A percentile compares a stretch with the other conserved stretches of the same genome.
These are phyloP conservation scores for Alternaria panax DNA, from an alignment of 2,329 filamentous ascomycete species.

Conservation along the genomic window DNA sequence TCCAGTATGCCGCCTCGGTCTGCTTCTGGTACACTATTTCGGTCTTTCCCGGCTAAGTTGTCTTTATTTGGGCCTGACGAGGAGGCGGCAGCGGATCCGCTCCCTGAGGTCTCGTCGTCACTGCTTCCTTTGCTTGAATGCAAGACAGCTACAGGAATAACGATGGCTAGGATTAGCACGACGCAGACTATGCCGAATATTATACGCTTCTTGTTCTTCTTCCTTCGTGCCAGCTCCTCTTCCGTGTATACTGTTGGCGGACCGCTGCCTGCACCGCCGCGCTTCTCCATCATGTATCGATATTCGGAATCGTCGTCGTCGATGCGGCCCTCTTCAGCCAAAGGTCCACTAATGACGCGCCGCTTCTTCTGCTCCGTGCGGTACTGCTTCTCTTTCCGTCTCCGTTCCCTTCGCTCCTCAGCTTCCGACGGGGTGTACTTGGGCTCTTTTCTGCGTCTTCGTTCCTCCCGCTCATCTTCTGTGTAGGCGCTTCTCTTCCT, in stretches of 20 bases:
- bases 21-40: conserved; percentile 57
- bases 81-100: conserved; percentile 23
- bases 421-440: conserved; percentile 50
- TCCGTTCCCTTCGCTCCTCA: conserved; percentile 50
- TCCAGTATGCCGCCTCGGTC: conserved; percentile 82
- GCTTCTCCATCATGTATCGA: conserved; percentile 50
- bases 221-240: conserved; percentile 49
- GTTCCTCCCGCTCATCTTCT: conserved; percentile 42
- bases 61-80: conserved; percentile 50
- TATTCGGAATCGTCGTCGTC: conserved; percentile 55
- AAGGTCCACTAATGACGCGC: conserved; percentile 57
- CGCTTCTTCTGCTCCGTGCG: conserved; percentile 44
- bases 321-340: conserved; percentile 55
- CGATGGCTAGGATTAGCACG: conserved; percentile 54
- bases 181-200: conserved; percentile 50
- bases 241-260: conserved; percentile 46
- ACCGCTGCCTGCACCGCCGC: conserved; percentile 53
- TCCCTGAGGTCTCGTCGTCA: conserved; percentile 33
- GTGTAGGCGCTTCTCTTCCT: conserved; percentile 37
- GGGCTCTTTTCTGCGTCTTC: conserved; percentile 36
- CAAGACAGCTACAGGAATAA: conserved; percentile 57
- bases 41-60: conserved; percentile 55
- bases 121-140: conserved; percentile 53
- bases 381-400: conserved; percentile 50
- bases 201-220: conserved; percentile 61